These are phyloP conservation scores for Volvox reticuliferus DNA, from an alignment of 139 green algal species.

Conservation along the genomic window DNA sequence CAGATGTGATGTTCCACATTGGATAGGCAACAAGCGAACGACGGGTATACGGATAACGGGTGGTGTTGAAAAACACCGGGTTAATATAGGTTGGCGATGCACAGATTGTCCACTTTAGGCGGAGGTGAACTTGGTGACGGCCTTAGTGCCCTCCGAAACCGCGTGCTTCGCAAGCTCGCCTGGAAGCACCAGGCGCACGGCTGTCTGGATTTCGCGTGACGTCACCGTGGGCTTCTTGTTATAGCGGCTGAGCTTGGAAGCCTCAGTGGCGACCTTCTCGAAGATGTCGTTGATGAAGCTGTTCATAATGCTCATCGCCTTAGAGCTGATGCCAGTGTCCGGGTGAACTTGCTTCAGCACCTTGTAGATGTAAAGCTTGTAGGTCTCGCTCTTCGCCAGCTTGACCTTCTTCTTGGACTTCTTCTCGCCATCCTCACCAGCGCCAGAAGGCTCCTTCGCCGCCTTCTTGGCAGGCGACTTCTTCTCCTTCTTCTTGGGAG, in stretches of 20 bases:
- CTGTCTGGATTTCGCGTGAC: not conserved
- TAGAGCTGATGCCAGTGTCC: slow-evolving; percentile 22
- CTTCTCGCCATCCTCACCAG: not conserved
- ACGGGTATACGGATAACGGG: not conserved
- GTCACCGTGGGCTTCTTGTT: slow-evolving; percentile 16
- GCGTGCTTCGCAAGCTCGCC: slow-evolving; percentile 26
- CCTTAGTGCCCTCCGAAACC: slow-evolving; percentile 43
- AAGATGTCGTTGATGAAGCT: slow-evolving; percentile 19
- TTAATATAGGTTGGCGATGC: not conserved
- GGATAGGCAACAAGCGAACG: not conserved
- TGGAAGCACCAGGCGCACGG: not conserved
- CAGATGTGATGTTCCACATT: not conserved
- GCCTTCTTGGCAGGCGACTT: not conserved
- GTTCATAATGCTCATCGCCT: slow-evolving; percentile 28
- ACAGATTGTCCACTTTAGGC: not conserved
- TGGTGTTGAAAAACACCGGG: slow-evolving; percentile 39
- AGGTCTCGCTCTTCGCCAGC: slow-evolving; percentile 6
- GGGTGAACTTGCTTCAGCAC: slow-evolving; percentile 28
- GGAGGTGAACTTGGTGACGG: slow-evolving; percentile 3
- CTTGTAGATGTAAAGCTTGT: slow-evolving; percentile 28
- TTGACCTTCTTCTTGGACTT: slow-evolving; percentile 29
- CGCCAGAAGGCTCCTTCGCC: not conserved
- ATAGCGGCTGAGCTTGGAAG: slow-evolving; percentile 14
- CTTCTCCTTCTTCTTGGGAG: not conserved
- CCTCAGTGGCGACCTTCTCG: slow-evolving; percentile 16